Conservation (phyloP, 1,284 basidiomycete species). For the Rhodotorula sp. region DNA sequence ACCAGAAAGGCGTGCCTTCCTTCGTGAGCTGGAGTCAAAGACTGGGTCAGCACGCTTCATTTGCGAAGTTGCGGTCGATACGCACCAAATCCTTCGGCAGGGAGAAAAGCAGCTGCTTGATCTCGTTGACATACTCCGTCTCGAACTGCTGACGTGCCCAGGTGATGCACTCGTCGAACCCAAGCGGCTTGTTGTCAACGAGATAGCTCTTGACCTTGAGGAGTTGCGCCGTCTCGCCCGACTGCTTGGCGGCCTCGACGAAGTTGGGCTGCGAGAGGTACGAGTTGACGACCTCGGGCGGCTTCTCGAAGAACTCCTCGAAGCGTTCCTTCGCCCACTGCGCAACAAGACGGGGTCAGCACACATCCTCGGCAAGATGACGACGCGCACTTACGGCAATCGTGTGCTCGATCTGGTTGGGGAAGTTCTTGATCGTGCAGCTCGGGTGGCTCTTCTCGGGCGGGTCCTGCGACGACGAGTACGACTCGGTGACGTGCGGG, state of each 20-base stretch:
- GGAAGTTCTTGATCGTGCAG: constrained; percentile 99
- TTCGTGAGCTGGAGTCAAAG: constrained; percentile 39
- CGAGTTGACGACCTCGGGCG: constrained; percentile 88
- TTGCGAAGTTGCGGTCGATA: not conserved
- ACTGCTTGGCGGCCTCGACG: constrained; percentile 72
- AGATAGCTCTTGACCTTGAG: constrained; percentile 88
- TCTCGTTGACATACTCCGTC: constrained; percentile 89
- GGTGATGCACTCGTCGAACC: constrained; percentile 94
- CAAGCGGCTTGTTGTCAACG: constrained; percentile 86
- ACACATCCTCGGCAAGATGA: not conserved
- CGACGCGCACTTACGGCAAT: constrained; percentile 66
- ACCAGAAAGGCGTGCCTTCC: constrained; percentile 51
- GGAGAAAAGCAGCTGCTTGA: constrained; percentile 89
- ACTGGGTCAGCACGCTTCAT: not conserved
- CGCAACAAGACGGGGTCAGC: constrained; percentile 5
- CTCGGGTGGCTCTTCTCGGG: constrained; percentile 97
- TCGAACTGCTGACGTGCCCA: constrained; percentile 98
- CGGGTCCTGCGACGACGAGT: constrained; percentile 97
- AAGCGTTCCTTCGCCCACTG: constrained; percentile 95
- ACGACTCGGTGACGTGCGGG: constrained; percentile 94
- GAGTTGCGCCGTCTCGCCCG: constrained; percentile 85
- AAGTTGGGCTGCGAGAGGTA: constrained; percentile 97
- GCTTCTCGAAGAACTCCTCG: constrained; percentile 90
- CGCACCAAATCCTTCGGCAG: constrained; percentile 82
- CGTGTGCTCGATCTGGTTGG: constrained; percentile 97